phyloP scores from a whole-genome alignment of 139 green algal genomes.

The Chlamydomonas asymmetrica region DNA sequence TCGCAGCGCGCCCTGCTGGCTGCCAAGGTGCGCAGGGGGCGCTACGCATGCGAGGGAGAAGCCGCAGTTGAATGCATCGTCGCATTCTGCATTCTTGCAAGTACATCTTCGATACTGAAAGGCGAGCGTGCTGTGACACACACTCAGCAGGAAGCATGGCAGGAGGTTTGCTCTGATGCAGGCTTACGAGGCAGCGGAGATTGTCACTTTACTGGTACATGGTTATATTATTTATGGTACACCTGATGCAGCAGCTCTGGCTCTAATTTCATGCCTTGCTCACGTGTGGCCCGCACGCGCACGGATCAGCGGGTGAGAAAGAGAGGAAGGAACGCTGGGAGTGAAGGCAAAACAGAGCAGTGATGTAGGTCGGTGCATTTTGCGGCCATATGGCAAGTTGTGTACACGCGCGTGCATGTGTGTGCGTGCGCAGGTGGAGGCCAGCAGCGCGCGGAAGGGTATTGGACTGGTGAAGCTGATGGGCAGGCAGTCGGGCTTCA shows the following conservation, averaged over 20 bases:
- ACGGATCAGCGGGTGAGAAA: too few relatives aligned
- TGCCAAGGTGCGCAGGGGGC: constrained; percentile 64
- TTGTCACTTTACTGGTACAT: too few relatives aligned
- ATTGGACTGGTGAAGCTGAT: constrained; percentile 99
- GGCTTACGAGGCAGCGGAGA: neutral
- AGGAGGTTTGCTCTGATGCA: neutral
- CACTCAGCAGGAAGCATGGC: neutral
- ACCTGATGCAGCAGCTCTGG: too few relatives aligned
- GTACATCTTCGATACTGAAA: neutral
- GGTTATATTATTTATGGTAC: too few relatives aligned
- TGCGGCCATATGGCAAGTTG: too few relatives aligned
- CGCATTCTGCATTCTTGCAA: neutral
- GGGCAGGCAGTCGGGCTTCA: constrained; percentile 95
- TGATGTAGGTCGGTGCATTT: too few relatives aligned
- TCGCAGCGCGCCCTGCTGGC: constrained; percentile 90
- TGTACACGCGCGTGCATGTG: too few relatives aligned
- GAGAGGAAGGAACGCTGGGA: too few relatives aligned
- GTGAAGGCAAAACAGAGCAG: too few relatives aligned
- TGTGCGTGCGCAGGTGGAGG: constrained; percentile 82
- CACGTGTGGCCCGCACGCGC: too few relatives aligned
- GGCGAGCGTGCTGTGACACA: neutral
- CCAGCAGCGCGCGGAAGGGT: constrained; percentile 72
- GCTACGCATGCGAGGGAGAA: neutral
- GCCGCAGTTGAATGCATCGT: constrained; percentile 1
- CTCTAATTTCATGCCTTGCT: too few relatives aligned